Conservation (phyloP, 129 eudicot species). For the Mikania micrantha region DNA sequence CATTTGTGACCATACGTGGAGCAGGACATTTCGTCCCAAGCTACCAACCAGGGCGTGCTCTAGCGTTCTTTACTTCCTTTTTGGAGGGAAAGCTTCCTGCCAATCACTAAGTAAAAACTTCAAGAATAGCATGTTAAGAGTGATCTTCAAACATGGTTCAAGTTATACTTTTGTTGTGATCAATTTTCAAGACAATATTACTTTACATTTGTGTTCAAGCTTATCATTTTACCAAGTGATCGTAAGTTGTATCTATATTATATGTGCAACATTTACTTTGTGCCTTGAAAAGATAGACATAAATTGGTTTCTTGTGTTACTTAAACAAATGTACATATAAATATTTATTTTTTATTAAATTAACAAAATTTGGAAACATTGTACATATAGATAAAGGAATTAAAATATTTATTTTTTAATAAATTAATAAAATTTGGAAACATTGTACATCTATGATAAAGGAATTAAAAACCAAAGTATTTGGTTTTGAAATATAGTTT, state of each 20-base stretch:
- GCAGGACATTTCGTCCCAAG: too few species aligned
- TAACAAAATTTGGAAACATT: too few species aligned
- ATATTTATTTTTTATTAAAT: too few species aligned
- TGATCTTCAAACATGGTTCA: not conserved
- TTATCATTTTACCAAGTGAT: not conserved
- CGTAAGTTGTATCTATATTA: not conserved
- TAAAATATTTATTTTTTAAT: too few species aligned
- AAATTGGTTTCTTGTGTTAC: not conserved
- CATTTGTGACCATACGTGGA: too few species aligned
- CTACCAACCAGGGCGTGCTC: constrained; percentile 1
- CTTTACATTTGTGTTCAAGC: not conserved
- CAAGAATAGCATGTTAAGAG: not conserved
- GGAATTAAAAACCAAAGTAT: too few species aligned
- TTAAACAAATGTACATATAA: too few species aligned
- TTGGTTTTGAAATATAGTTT: too few species aligned
- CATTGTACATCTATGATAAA: too few species aligned
- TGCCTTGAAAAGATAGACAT: not conserved
- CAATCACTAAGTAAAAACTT: not conserved
- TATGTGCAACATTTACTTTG: not conserved
- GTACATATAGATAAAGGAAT: too few species aligned
- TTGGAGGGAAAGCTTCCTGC: constrained; percentile 5
- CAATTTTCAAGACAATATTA: not conserved
- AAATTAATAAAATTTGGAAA: too few species aligned
- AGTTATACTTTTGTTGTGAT: not conserved
- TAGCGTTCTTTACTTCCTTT: not conserved